These are phyloP conservation scores for Penicillium fuscoglaucum DNA, from an alignment of 2,329 filamentous ascomycete species.

Conservation along the genomic window DNA sequence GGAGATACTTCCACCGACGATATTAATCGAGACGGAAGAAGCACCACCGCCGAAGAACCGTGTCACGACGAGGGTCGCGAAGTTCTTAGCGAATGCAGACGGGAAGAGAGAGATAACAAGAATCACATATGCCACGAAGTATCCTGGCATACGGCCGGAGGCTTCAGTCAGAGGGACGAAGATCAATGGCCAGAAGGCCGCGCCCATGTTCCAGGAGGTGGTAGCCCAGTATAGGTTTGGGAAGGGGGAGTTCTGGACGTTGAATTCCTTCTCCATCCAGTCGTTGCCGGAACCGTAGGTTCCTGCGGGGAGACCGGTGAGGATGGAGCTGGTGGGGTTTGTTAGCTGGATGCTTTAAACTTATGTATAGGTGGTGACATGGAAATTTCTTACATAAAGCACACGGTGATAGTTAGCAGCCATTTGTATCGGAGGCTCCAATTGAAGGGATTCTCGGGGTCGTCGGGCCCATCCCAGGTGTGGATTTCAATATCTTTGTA, in stretches of 20 bases:
- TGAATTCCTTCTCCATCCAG: slow-evolving; percentile 31
- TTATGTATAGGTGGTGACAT: neutral
- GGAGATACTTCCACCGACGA: slow-evolving; percentile 38
- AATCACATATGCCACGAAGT: slow-evolving; percentile 45
- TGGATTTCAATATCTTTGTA: slow-evolving; percentile 25
- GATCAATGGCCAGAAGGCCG: slow-evolving; percentile 37
- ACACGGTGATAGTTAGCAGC: slow-evolving; percentile 44
- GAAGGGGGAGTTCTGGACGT: slow-evolving; percentile 36
- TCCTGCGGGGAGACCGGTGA: slow-evolving; percentile 44
- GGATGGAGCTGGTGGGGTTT: slow-evolving; percentile 34
- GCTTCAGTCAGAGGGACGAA: slow-evolving; percentile 40
- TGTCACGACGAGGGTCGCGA: slow-evolving; percentile 47
- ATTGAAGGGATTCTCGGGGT: slow-evolving; percentile 38
- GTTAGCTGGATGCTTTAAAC: neutral
- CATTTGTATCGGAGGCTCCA: slow-evolving; percentile 44
- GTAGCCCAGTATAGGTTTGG: slow-evolving; percentile 37
- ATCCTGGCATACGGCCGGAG: slow-evolving; percentile 47
- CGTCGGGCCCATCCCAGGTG: slow-evolving; percentile 30
- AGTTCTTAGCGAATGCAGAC: slow-evolving; percentile 47
- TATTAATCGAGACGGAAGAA: slow-evolving; percentile 47
- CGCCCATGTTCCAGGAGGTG: slow-evolving; percentile 38
- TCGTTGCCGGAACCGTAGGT: slow-evolving; percentile 40
- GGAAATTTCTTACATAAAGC: slow-evolving; percentile 35
- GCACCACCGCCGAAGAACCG: slow-evolving; percentile 48
- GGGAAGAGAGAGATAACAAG: slow-evolving; percentile 46